Evolutionary conservation across 352 stramenopile genomes (phyloP).

Genomic region (Phytopythium helicoides): DNA sequence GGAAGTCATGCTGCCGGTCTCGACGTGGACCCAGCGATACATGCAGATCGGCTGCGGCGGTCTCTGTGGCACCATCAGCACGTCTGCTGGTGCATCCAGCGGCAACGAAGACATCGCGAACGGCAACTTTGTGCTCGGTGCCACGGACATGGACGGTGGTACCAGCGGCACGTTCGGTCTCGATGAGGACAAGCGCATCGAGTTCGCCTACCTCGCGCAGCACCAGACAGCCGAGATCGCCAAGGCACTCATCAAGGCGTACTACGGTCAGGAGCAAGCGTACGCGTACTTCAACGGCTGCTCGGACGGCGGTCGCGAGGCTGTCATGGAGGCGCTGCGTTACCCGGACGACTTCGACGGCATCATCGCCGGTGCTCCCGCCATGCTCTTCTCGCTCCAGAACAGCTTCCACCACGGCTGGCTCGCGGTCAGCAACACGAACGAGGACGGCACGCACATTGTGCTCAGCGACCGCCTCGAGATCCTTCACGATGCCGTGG

Average conservation of each 20-base stretch:
- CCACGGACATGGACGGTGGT: conserved; percentile 30
- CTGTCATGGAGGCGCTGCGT: conserved; percentile 32
- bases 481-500: conserved; percentile 25
- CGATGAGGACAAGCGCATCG: conserved; percentile 14
- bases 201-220: conserved; percentile 33
- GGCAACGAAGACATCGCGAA: conserved; percentile 14
- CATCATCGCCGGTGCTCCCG: conserved; percentile 30
- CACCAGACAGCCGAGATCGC: conserved; percentile 27
- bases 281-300: conserved; percentile 46
- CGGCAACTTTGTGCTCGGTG: conserved; percentile 28
- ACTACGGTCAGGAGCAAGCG: conserved; percentile 25
- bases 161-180: conserved; percentile 26
- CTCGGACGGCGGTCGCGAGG: conserved; percentile 31
- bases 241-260: conserved; percentile 32
- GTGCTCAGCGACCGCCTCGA: conserved; percentile 17
- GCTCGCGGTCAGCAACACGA: conserved; percentile 23
- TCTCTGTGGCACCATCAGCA: conserved; percentile 30
- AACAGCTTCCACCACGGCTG: conserved; percentile 36
- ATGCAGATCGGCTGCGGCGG: conserved; percentile 37
- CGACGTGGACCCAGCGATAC: conserved; percentile 40
- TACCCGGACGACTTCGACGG: conserved; percentile 38
- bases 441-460: conserved; percentile 14
- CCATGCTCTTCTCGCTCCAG: conserved; percentile 35
- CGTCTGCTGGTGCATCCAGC: conserved; percentile 20
- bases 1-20: conserved; percentile 27